Percentiles rank a stretch among this genome's conserved stretches.
These are phyloP conservation scores for Sugiyamaella xylanicola DNA, from an alignment of 1,139 yeast species.

Conservation along the genomic window DNA sequence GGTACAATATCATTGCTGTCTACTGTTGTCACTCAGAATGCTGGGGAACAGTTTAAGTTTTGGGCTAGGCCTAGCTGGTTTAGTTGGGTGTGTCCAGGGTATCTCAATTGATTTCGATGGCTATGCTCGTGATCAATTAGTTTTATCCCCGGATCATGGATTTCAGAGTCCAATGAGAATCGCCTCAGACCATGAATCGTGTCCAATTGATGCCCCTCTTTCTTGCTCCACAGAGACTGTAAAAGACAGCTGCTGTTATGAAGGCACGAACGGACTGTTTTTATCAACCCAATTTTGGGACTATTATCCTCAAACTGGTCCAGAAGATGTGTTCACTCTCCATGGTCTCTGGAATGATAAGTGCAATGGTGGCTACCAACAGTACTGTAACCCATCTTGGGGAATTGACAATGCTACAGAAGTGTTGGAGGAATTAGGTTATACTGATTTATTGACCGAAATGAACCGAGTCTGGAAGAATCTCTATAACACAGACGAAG, in stretches of 20 bases:
- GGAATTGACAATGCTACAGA: slow-evolving; percentile 57
- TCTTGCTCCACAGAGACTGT: slow-evolving; percentile 53
- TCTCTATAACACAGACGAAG: slow-evolving; percentile 70
- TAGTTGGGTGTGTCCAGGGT: not conserved
- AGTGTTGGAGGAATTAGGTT: slow-evolving; percentile 53
- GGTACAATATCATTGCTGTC: too few relatives aligned
- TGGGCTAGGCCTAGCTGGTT: not conserved
- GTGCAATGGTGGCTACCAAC: slow-evolving; percentile 73
- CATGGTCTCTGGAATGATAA: slow-evolving; percentile 89
- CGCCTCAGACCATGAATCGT: slow-evolving; percentile 41
- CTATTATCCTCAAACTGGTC: slow-evolving; percentile 79
- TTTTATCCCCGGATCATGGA: not conserved
- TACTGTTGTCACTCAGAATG: too few relatives aligned
- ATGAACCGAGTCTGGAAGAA: slow-evolving; percentile 78
- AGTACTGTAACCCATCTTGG: slow-evolving; percentile 71
- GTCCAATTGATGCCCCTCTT: slow-evolving; percentile 68
- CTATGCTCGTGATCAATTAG: slow-evolving; percentile 4
- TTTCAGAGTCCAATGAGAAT: slow-evolving; percentile 11
- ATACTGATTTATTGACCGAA: slow-evolving; percentile 52
- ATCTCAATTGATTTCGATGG: slow-evolving; percentile 9
- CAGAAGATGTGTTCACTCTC: slow-evolving; percentile 73
- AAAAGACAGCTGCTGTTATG: slow-evolving; percentile 72
- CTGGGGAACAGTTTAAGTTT: not conserved
- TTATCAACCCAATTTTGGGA: slow-evolving; percentile 95
- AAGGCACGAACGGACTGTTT: slow-evolving; percentile 82